These are phyloP conservation scores for Boletus reticulatus DNA, from an alignment of 768 basidiomycete species.

Conservation along the genomic window DNA sequence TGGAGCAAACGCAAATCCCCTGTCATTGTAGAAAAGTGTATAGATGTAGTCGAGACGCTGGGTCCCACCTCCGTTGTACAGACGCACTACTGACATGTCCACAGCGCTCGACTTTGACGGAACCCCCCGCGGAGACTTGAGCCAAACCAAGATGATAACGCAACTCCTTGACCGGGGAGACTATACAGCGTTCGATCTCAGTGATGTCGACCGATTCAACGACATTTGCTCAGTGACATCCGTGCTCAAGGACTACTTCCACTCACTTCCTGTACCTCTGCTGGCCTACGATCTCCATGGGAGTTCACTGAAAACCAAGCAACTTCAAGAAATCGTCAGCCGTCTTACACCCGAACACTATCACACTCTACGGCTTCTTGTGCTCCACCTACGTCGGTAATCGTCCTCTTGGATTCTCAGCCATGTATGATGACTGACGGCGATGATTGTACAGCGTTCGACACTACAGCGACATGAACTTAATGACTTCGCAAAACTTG, in stretches of 20 bases:
- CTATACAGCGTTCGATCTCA: constrained; percentile 88
- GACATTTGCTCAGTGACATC: constrained; percentile 97
- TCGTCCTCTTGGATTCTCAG: constrained; percentile 12
- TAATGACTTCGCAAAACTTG: constrained; percentile 93
- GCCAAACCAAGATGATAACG: constrained; percentile 90
- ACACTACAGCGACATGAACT: constrained; percentile 66
- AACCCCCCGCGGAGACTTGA: constrained; percentile 93
- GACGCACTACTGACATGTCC: neutral
- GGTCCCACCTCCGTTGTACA: constrained; percentile 36
- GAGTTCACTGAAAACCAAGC: constrained; percentile 66
- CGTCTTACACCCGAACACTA: constrained; percentile 88
- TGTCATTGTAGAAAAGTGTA: constrained; percentile 92
- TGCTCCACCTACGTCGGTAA: constrained; percentile 87
- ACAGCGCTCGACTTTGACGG: constrained; percentile 93
- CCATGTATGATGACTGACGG: neutral
- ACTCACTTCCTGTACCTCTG: constrained; percentile 84
- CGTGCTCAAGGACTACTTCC: constrained; percentile 95
- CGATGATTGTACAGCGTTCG: constrained; percentile 44
- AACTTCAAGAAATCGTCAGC: constrained; percentile 64
- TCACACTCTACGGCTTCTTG: constrained; percentile 73
- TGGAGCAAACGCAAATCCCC: constrained; percentile 69
- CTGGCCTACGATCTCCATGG: constrained; percentile 91
- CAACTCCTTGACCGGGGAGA: constrained; percentile 97
- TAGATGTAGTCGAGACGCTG: constrained; percentile 86
- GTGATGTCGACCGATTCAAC: too few relatives aligned